Evolutionary conservation across 148 eudicot species (phyloP).

Genomic region (Rhododendron ferrugineum): DNA sequence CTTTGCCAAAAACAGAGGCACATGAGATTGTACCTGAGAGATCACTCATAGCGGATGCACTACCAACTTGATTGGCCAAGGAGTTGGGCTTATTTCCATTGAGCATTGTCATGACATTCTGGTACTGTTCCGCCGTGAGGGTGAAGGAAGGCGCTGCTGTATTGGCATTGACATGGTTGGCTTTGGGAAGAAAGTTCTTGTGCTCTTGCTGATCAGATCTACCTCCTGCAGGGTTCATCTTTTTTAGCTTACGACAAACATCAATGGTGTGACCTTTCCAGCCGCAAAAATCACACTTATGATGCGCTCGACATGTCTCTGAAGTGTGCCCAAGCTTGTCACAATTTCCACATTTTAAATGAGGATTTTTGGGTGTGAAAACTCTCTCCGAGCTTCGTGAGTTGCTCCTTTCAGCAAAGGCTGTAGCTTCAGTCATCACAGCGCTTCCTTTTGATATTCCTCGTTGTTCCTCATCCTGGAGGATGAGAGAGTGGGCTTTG

Average conservation of each 20-base stretch:
- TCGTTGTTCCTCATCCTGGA: not conserved
- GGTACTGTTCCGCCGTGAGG: not conserved
- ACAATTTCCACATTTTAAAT: not conserved
- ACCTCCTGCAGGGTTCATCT: not conserved
- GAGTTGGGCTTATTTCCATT: not conserved
- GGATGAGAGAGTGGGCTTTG: not conserved
- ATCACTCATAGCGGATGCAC: not conserved
- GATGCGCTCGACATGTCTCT: not conserved
- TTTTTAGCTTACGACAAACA: not conserved
- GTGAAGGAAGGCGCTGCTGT: not conserved
- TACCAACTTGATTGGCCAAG: not conserved
- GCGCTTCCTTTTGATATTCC: not conserved
- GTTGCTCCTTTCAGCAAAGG: not conserved
- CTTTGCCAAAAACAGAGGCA: not conserved
- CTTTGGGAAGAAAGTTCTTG: not conserved
- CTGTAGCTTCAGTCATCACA: not conserved
- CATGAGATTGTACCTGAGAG: not conserved
- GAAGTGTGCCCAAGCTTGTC: not conserved
- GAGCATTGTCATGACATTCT: not conserved
- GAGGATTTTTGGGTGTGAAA: conserved; percentile 1
- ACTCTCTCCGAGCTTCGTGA: not conserved
- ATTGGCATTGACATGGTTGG: conserved; percentile 1
- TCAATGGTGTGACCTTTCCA: not conserved
- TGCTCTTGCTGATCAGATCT: not conserved
- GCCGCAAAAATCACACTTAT: not conserved